Evolutionary conservation across 306 rosid species (phyloP), one percentile per base, ranked within the genome.

Genomic region (Trifolium repens): DNA sequence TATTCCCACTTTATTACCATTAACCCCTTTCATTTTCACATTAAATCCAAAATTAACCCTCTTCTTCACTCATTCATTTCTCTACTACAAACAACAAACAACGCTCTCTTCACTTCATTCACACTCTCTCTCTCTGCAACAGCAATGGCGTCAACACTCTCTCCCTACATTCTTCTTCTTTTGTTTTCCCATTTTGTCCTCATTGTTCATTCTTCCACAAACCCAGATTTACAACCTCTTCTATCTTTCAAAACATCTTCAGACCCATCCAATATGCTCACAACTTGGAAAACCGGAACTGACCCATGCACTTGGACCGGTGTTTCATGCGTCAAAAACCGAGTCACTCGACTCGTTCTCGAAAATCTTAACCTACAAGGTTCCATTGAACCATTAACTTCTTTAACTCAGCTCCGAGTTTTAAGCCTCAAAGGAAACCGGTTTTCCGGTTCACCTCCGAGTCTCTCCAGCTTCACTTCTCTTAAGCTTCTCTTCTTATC

Each of bases 351-450:
- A 24, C 93, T 94, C 72, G 87, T 91, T 53, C 96, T 94, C 4
- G 98, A 94, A 26, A 83, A 83, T 62, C 90, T 91, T 17, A 76
- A 80, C 64, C 94, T 94, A 5, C 84, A 46, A 8, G 96, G 96
- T 68, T 85, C 97, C 8, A 75, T 94, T 22, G 54, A 77, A 0
- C 73, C 89, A 1, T 81, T 94, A 50, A 74, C 93, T 0, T 63
- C 82, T 14, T 55, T 91, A 2, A 86, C 93, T 79, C 87, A 86
- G 79, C 93, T 94, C 47, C 93, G 97, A 69, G 96, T 91, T 39
- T 85, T 94, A 10, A 94, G 98, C 83, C 96, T 94, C 50, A 94
- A 94, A 58, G 71, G 75, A 0, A 94, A 94, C 85, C 91, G 84
- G 30, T 87, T 91, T 39, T 79, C 96, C 14, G 96, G 96, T 5